phyloP scores from a whole-genome alignment of 768 basidiomycete species.

The Naematelia aurantialba region DNA sequence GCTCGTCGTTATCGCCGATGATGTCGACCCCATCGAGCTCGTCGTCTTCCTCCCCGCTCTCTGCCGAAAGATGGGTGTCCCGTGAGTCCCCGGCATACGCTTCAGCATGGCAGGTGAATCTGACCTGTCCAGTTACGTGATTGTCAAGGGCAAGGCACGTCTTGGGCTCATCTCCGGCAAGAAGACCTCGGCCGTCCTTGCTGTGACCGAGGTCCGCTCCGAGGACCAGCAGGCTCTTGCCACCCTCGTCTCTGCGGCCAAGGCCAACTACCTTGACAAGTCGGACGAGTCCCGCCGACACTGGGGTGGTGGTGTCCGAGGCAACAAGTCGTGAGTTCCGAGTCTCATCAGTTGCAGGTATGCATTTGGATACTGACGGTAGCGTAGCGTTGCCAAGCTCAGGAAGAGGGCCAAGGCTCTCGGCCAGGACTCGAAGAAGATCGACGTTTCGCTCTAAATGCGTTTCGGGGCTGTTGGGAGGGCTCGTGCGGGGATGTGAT shows the following conservation, averaged over 20 bases:
- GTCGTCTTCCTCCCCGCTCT: conserved; percentile 97
- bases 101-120: not conserved
- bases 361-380: conserved; percentile 13
- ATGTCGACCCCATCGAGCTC: conserved; percentile 93
- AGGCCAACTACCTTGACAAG: conserved; percentile 96
- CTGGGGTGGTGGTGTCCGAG: conserved; percentile 96
- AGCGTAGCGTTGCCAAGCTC: conserved; percentile 76
- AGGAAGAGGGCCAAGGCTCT: conserved; percentile 89
- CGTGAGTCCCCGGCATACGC: conserved; percentile 44
- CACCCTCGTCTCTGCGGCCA: conserved; percentile 85
- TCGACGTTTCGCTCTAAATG: conserved; percentile 50
- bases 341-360: not conserved
- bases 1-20: conserved; percentile 92
- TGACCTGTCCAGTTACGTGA: conserved; percentile 65
- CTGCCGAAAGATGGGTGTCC: conserved; percentile 99
- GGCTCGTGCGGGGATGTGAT: conserved; percentile 4
- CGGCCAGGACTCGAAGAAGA: conserved; percentile 56
- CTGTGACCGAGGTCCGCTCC: conserved; percentile 87
- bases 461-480: conserved; percentile 2
- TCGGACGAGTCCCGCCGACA: conserved; percentile 84
- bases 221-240: conserved; percentile 92
- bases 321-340: conserved; percentile 62
- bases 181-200: conserved; percentile 91
- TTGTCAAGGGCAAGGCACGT: conserved; percentile 96
- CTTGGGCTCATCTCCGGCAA: conserved; percentile 97